phyloP scores from a whole-genome alignment of 2,329 filamentous ascomycete genomes.

The Trichoderma guizhouense region DNA sequence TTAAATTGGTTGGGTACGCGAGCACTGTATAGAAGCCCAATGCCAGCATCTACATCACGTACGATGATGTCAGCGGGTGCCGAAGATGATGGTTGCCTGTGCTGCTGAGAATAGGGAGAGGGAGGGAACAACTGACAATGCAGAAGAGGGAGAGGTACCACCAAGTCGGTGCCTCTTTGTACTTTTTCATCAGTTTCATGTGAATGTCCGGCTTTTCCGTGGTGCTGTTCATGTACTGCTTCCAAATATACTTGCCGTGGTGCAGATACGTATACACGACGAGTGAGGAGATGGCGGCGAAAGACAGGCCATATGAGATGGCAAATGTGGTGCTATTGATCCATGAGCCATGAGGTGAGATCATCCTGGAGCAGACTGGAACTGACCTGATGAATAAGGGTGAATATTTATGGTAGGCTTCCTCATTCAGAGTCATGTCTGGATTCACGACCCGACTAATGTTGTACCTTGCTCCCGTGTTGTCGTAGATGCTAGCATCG shows the following conservation, averaged over 20 bases:
- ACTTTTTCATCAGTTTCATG: conserved; percentile 62
- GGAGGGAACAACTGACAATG: conserved; percentile 39
- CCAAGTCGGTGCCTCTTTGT: conserved; percentile 60
- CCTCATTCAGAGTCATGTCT: conserved; percentile 59
- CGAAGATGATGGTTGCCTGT: conserved; percentile 1
- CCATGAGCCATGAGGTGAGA: conserved; percentile 27
- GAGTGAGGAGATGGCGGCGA: conserved; percentile 67
- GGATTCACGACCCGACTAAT: conserved; percentile 60
- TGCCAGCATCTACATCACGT: conserved; percentile 45
- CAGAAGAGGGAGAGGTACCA: conserved; percentile 60
- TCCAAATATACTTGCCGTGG: conserved; percentile 64
- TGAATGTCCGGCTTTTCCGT: conserved; percentile 61
- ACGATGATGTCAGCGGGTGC: conserved; percentile 8
- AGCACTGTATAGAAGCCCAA: conserved; percentile 55
- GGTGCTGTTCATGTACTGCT: conserved; percentile 57
- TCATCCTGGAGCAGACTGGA: not conserved
- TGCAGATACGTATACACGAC: conserved; percentile 66
- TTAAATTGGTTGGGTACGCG: conserved; percentile 63
- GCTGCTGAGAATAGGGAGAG: not conserved
- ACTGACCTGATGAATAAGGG: conserved; percentile 59
- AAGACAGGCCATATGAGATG: conserved; percentile 67
- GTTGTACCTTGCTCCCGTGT: conserved; percentile 62
- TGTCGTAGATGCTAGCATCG: conserved; percentile 68
- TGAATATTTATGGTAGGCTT: conserved; percentile 64
- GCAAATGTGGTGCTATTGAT: conserved; percentile 60